Evolutionary conservation across 257 asterid genomes (phyloP).

Genomic region (Nicotiana attenuata): DNA sequence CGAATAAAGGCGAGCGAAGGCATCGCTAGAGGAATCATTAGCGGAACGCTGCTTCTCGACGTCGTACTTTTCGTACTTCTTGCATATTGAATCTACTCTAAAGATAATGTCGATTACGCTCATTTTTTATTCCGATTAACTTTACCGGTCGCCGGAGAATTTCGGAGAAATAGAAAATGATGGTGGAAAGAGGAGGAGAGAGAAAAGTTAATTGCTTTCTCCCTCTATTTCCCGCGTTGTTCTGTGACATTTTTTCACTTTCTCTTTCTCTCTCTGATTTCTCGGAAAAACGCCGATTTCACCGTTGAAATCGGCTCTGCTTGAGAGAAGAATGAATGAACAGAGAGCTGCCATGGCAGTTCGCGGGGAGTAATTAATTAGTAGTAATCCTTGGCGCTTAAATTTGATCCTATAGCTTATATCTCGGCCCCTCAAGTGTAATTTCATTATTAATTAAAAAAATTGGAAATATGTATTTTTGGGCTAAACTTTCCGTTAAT

Average conservation of each 20-base stretch:
- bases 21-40: constrained; percentile 50
- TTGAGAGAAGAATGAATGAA: neutral
- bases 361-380: constrained; percentile 15
- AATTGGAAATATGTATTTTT: too few relatives aligned
- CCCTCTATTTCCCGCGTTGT: constrained; percentile 6
- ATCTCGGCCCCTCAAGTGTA: too few relatives aligned
- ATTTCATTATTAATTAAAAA: too few relatives aligned
- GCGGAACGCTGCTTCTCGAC: constrained; percentile 52
- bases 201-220: constrained; percentile 9
- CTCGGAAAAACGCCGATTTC: constrained; percentile 21
- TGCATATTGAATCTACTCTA: constrained; percentile 68
- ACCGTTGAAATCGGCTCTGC: constrained; percentile 44
- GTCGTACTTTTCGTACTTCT: constrained; percentile 81
- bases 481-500: too few relatives aligned
- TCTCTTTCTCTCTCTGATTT: neutral
- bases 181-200: constrained; percentile 16
- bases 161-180: neutral
- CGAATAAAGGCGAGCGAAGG: constrained; percentile 67
- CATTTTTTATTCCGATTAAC: constrained; percentile 31
- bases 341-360: neutral
- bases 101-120: constrained; percentile 75
- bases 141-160: constrained; percentile 8
- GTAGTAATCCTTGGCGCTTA: neutral
- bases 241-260: constrained; percentile 9
- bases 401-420: too few relatives aligned